These are phyloP conservation scores for Osmanthus fragrans DNA, from an alignment of 257 asterid species.

Conservation along the genomic window DNA sequence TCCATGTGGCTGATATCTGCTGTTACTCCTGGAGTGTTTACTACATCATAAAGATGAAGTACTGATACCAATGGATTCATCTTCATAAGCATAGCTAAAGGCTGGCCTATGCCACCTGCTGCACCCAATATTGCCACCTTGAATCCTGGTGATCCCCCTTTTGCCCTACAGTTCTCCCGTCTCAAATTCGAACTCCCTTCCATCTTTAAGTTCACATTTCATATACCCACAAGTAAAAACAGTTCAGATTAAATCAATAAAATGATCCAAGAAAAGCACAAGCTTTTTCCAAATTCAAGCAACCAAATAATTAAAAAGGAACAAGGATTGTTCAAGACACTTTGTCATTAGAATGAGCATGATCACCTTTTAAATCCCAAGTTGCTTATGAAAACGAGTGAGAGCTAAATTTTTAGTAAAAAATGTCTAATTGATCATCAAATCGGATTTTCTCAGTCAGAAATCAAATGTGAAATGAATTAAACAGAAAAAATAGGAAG, in stretches of 20 bases:
- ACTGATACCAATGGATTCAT: conserved; percentile 82
- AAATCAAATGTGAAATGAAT: background rate
- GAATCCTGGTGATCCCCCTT: conserved; percentile 87
- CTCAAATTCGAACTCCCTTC: conserved; percentile 44
- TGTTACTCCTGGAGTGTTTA: conserved; percentile 86
- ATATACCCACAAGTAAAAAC: background rate
- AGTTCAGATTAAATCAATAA: background rate
- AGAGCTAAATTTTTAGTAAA: background rate
- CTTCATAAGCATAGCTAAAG: conserved; percentile 90
- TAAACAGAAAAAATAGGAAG: background rate
- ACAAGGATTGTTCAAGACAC: background rate
- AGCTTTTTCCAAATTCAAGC: background rate
- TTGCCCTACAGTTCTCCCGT: conserved; percentile 77
- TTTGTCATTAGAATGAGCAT: background rate
- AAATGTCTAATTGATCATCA: background rate
- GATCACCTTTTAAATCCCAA: background rate
- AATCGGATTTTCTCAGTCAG: background rate
- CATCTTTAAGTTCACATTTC: conserved; percentile 32
- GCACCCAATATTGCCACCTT: conserved; percentile 92
- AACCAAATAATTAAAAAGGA: background rate
- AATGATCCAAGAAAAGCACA: background rate
- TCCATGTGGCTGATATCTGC: conserved; percentile 98
- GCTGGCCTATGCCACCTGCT: conserved; percentile 98
- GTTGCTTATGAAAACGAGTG: background rate
- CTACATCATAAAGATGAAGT: conserved; percentile 96